Conservation (phyloP, 129 eudicot species). For the Artemisia tridentata region DNA sequence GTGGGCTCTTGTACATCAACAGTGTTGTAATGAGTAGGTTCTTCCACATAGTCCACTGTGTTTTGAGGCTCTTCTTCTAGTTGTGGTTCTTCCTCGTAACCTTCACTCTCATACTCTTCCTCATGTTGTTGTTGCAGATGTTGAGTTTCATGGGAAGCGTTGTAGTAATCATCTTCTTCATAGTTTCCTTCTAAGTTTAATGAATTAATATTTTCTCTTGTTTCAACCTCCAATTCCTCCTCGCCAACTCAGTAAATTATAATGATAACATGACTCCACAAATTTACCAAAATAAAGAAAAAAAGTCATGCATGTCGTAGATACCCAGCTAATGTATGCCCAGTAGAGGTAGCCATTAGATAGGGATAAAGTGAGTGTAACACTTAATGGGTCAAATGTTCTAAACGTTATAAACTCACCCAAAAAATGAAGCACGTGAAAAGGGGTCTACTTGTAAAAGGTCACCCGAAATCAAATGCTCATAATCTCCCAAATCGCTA, state of each 20-base stretch:
- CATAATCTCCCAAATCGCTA: too few species aligned
- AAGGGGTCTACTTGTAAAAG: neutral
- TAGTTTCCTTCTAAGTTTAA: slow-evolving; percentile 53
- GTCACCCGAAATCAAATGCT: too few species aligned
- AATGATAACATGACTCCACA: slow-evolving; percentile 4
- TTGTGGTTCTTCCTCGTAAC: slow-evolving; percentile 54
- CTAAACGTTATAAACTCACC: neutral
- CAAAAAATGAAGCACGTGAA: neutral
- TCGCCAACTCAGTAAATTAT: slow-evolving; percentile 27
- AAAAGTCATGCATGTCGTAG: too few species aligned
- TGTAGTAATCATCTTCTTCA: slow-evolving; percentile 57
- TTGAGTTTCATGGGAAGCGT: slow-evolving; percentile 43
- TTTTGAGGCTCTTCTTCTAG: slow-evolving; percentile 49
- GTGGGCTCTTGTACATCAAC: slow-evolving; percentile 12
- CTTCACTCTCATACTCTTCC: slow-evolving; percentile 50
- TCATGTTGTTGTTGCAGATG: slow-evolving; percentile 46
- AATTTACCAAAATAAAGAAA: neutral
- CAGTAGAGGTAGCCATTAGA: too few species aligned
- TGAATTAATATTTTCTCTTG: slow-evolving; percentile 36
- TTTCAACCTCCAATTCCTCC: slow-evolving; percentile 34
- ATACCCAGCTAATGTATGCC: too few species aligned
- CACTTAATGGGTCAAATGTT: neutral
- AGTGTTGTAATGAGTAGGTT: slow-evolving; percentile 4
- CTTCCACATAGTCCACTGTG: slow-evolving; percentile 28
- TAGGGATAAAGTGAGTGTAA: too few species aligned